phyloP scores from a whole-genome alignment of 306 rosid genomes.

The Dalbergia oliveri region DNA sequence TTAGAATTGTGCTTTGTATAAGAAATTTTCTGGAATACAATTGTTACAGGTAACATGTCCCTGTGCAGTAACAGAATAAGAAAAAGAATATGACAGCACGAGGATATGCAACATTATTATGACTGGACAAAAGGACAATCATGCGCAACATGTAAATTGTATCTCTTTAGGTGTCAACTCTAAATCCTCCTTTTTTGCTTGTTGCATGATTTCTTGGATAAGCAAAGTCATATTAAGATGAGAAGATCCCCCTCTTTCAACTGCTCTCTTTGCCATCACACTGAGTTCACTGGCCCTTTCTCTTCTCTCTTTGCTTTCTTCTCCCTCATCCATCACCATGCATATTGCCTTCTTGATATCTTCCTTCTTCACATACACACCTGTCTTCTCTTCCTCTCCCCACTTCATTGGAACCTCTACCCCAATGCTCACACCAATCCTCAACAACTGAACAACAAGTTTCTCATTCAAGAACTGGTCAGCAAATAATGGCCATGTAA shows the following conservation, averaged over 20 bases:
- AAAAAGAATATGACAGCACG: too few species aligned
- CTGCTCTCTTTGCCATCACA: conserved; percentile 53
- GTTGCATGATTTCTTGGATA: conserved; percentile 52
- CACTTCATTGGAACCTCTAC: conserved; percentile 35
- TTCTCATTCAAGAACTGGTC: conserved; percentile 69
- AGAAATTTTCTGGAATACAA: too few species aligned
- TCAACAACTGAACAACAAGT: conserved; percentile 52
- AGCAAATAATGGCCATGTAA: conserved; percentile 69
- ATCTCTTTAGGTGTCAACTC: conserved; percentile 14
- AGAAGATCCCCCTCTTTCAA: conserved; percentile 66
- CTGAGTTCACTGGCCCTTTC: conserved; percentile 44
- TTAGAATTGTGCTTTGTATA: too few species aligned
- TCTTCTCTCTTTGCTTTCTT: conserved; percentile 55
- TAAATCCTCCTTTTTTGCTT: conserved; percentile 25
- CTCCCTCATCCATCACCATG: conserved; percentile 50
- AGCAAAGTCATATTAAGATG: conserved; percentile 43
- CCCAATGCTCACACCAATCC: conserved; percentile 55
- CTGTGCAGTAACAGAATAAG: too few species aligned
- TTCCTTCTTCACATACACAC: conserved; percentile 51
- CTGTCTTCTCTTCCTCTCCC: conserved; percentile 57
- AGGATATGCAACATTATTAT: neutral
- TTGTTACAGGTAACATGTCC: too few species aligned
- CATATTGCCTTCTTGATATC: conserved; percentile 55
- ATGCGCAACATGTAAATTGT: neutral
- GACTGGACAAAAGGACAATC: neutral